Evolutionary conservation across 345 rosid species (phyloP), one percentile per base, ranked within the genome.

Genomic region (Eutrema japonicum): DNA sequence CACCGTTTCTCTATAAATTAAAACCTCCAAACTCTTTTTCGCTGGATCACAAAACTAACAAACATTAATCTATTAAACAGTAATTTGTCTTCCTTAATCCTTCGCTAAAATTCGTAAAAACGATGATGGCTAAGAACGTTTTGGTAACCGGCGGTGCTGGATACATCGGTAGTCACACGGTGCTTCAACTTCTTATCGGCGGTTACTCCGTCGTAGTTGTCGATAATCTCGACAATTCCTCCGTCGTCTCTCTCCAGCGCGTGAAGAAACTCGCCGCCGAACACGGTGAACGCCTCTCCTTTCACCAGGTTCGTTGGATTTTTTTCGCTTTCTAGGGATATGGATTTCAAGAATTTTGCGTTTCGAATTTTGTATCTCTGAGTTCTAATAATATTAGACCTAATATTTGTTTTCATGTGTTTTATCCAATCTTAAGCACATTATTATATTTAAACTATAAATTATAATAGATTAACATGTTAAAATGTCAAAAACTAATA

Each of bases 61-160:
- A 65, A 16, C 47, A 22, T 22, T 22, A 38, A 41, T 52, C 26
- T 53, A 14, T 33, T 52, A n/a, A 30, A 53, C 41, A 43, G 54
- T 36, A 47, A 41, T 73, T 56, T n/a, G 1, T 42, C 3, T 6
- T 7, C 8, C 3, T 43, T 30, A 4, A 35, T 49, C 35, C 3
- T 7, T 64, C 9, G 14, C 32, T 56, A n/a, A 36, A 26, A 5
- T 18, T 64, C 38, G 30, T 37, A 40, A 45, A 41, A 45, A 46
- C 43, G 40, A 57, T 49, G 59, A 83, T 82, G 92, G 71, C 80
- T 46, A 76, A 51, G 68, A 85, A 27, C 77, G 81, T 93, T 53
- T 71, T 94, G 59, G 97, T 94, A 48, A 91, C 92, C 60, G 98
- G 98, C 1, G 97, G 98, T 18, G 97, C 98, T 68, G 98, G 97